Conservation (phyloP, 768 basidiomycete species). For the Punctularia strigosozonata region DNA sequence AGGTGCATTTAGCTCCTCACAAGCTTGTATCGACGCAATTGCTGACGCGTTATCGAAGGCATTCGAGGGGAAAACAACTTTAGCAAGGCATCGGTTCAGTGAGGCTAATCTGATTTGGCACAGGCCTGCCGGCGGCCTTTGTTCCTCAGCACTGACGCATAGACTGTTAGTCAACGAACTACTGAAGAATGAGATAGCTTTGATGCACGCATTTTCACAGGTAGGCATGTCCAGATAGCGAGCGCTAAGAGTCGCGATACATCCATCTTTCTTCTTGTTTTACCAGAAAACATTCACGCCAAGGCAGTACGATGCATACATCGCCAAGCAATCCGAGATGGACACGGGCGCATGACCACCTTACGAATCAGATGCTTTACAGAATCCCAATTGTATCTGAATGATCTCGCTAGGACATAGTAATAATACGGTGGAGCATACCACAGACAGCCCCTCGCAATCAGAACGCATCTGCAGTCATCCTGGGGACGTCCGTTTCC, state of each 20-base stretch:
- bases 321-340: conserved; percentile 20
- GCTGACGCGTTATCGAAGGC: conserved; percentile 24
- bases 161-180: conserved; percentile 55
- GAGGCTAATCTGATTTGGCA: conserved; percentile 10
- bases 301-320: conserved; percentile 44
- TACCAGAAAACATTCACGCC: conserved; percentile 67
- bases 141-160: neutral
- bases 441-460: too few species aligned
- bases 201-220: conserved; percentile 87
- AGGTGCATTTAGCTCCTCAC: conserved; percentile 28
- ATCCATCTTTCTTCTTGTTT: neutral
- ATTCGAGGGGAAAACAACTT: conserved; percentile 72
- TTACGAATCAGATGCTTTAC: too few species aligned
- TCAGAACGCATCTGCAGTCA: too few species aligned
- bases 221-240: conserved; percentile 23
- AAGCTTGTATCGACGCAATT: neutral
- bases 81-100: conserved; percentile 68
- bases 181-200: conserved; percentile 60
- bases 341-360: too few species aligned
- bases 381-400: too few species aligned
- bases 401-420: too few species aligned
- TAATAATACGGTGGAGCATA: too few species aligned
- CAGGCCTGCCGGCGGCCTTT: neutral
- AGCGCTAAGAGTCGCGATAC: neutral
- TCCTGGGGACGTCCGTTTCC: too few species aligned